phyloP scores from a whole-genome alignment of 768 basidiomycete species.

The Termitomyces sp. region DNA sequence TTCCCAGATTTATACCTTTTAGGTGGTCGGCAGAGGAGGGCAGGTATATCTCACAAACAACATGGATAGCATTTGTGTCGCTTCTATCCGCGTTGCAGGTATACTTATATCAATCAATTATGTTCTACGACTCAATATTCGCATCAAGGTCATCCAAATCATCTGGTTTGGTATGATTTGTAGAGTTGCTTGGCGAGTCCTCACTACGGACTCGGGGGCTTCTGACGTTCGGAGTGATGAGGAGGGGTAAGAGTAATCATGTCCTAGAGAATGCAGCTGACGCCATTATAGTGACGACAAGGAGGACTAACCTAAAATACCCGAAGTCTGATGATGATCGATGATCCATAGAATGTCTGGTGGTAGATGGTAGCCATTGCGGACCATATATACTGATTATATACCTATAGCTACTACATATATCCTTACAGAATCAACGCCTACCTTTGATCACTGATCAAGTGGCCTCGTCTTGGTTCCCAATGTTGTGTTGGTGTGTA shows the following conservation, averaged over 20 bases:
- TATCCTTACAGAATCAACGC: neutral
- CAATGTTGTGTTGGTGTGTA: too few species aligned
- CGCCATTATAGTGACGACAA: conserved; percentile 23
- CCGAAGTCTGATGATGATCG: neutral
- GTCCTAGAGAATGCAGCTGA: conserved; percentile 6
- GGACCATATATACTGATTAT: conserved; percentile 4
- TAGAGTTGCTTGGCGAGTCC: conserved; percentile 76
- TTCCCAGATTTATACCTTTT: conserved; percentile 44
- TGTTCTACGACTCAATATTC: conserved; percentile 8
- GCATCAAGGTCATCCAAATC: conserved; percentile 59
- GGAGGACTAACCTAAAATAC: conserved; percentile 26
- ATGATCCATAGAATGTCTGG: neutral
- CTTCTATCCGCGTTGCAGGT: conserved; percentile 67
- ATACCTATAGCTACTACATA: conserved; percentile 5
- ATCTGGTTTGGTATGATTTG: conserved; percentile 89
- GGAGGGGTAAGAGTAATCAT: conserved; percentile 46
- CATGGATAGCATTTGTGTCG: conserved; percentile 44
- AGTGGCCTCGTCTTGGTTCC: too few species aligned
- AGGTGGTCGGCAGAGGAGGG: conserved; percentile 59
- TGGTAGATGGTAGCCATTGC: neutral
- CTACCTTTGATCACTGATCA: neutral
- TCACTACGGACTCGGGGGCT: conserved; percentile 67
- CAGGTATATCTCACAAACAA: conserved; percentile 46
- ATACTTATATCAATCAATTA: conserved; percentile 1
- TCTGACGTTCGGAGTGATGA: conserved; percentile 87